These are phyloP conservation scores for Hypoxylon intermedium DNA, from an alignment of 495 filamentous ascomycete species.

Conservation along the genomic window DNA sequence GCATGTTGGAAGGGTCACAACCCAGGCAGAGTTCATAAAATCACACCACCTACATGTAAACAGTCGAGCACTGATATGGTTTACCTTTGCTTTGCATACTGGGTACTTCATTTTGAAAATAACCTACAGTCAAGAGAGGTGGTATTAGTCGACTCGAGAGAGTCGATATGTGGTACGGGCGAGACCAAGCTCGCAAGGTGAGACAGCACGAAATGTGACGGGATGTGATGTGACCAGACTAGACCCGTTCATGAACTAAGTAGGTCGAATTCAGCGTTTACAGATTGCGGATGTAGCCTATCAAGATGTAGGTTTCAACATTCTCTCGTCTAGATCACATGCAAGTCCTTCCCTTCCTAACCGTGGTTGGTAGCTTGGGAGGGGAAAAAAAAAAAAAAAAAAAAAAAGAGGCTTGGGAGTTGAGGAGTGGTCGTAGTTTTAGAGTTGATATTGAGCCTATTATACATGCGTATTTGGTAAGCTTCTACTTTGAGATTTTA, in stretches of 20 bases:
- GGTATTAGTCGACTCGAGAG: background rate
- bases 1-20: too few relatives aligned
- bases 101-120: too few relatives aligned
- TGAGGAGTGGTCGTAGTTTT: background rate
- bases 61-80: too few relatives aligned
- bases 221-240: constrained; percentile 27
- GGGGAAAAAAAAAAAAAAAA: too few relatives aligned
- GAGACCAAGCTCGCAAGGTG: constrained; percentile 18
- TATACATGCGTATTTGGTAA: too few relatives aligned
- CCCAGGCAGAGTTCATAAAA: too few relatives aligned
- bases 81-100: too few relatives aligned
- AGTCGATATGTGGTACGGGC: constrained; percentile 18
- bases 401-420: background rate
- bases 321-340: background rate
- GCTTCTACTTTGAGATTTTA: too few relatives aligned
- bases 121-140: constrained; percentile 2
- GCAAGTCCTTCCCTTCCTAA: background rate
- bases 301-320: background rate
- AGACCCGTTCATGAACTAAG: constrained; percentile 10
- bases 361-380: too few relatives aligned
- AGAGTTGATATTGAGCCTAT: too few relatives aligned
- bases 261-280: constrained; percentile 7
- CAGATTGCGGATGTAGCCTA: constrained; percentile 12
- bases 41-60: too few relatives aligned
- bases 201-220: constrained; percentile 29